Evolutionary conservation across 192 early-diverging fungal species (phyloP).

Genomic region (Coemansia sp.): DNA sequence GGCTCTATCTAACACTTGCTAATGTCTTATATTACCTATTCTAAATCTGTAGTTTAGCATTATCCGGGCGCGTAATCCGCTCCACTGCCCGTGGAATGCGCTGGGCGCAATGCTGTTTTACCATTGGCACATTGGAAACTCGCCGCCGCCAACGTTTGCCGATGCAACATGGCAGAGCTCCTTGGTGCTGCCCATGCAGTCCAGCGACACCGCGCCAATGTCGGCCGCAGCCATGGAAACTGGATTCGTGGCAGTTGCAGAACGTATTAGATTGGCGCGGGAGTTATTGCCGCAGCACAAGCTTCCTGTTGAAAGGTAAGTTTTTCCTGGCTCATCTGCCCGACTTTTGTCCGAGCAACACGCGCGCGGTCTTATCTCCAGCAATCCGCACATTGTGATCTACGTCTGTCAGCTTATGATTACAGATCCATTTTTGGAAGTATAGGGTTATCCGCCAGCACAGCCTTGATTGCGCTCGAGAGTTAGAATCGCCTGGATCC

Average conservation of each 20-base stretch:
- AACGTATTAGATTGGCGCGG: conserved; percentile 29
- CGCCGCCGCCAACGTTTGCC: conserved; percentile 34
- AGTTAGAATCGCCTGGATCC: conserved; percentile 10
- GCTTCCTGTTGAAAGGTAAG: conserved; percentile 44
- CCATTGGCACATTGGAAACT: conserved; percentile 44
- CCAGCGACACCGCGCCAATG: conserved; percentile 1
- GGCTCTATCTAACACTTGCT: not conserved
- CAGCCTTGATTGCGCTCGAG: conserved; percentile 27
- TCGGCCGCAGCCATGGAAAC: conserved; percentile 12
- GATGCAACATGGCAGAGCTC: conserved; percentile 35
- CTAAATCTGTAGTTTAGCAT: conserved; percentile 49
- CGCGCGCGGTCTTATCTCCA: not conserved
- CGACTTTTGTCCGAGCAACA: no score
- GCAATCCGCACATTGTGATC: no score
- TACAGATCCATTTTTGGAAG: not conserved
- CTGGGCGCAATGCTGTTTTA: conserved; percentile 42
- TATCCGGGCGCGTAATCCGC: conserved; percentile 45
- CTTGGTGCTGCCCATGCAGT: conserved; percentile 24
- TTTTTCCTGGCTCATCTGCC: not conserved
- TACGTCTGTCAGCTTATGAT: no score
- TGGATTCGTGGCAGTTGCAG: conserved; percentile 15
- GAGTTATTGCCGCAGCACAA: conserved; percentile 34
- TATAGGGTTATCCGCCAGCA: conserved; percentile 43
- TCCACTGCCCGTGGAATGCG: conserved; percentile 51
- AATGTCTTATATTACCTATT: not conserved